A percentile compares a stretch with the other conserved stretches of the same genome.
Conservation (phyloP, 768 basidiomycete genomes). For the Pleurotus djamor region DNA sequence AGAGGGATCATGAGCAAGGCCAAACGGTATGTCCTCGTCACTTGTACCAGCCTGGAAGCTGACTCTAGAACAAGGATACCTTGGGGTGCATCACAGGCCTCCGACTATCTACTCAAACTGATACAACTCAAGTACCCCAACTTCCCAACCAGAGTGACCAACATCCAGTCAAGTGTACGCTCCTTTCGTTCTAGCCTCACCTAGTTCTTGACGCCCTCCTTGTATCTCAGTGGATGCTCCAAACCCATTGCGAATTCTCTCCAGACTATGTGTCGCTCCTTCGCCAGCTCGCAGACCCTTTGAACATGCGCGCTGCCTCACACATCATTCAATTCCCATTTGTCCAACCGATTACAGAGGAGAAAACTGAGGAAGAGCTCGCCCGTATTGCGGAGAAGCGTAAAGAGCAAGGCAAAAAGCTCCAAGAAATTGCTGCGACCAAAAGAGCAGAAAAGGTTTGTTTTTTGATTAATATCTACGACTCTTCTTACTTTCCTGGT, state of each 20-base stretch:
- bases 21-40: slow-evolving; percentile 58
- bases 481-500: too few relatives aligned
- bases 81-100: slow-evolving; percentile 89
- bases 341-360: slow-evolving; percentile 56
- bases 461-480: too few relatives aligned
- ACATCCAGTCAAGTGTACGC: slow-evolving; percentile 72
- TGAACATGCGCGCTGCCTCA: slow-evolving; percentile 58
- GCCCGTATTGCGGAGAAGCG: slow-evolving; percentile 73
- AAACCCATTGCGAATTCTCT: slow-evolving; percentile 82
- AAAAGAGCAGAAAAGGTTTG: slow-evolving; percentile 81
- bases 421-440: slow-evolving; percentile 91
- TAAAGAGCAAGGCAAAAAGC: slow-evolving; percentile 80
- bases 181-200: not conserved
- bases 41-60: not conserved
- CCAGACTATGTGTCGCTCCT: slow-evolving; percentile 72
- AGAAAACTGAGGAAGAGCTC: slow-evolving; percentile 92
- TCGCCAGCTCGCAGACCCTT: slow-evolving; percentile 65
- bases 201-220: not conserved
- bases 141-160: slow-evolving; percentile 84
- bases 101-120: slow-evolving; percentile 90
- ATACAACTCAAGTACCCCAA: slow-evolving; percentile 94
- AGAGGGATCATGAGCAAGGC: slow-evolving; percentile 82
- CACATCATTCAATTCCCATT: slow-evolving; percentile 90
- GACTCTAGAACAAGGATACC: slow-evolving; percentile 60
- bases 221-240: slow-evolving; percentile 78